Evolutionary conservation across 2,329 filamentous ascomycete genomes (phyloP), one percentile per base, ranked within the genome.

Genomic region (Botrytis tulipae): DNA sequence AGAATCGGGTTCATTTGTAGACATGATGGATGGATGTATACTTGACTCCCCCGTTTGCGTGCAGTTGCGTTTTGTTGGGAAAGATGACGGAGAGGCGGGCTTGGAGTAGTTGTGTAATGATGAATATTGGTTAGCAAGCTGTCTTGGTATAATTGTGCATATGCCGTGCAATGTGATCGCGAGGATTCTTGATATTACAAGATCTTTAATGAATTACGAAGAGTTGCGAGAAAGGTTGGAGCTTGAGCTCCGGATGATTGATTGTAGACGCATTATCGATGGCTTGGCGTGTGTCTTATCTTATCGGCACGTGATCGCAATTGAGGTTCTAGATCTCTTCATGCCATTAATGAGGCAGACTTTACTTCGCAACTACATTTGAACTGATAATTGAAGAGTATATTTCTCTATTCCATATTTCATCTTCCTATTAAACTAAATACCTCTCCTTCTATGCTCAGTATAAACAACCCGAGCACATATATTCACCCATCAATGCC

Each of bases 201-300:
- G 48, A 68, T 54, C 35, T 22, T 63, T 40, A 40, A 46, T 20
- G 22, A 54, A 29, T 40, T 29, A 29, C 18, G 14, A 42, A 40
- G 35, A 42, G 25, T 46, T 65, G 6, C 22, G 42, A 57, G 16
- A 22, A 57, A 57, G 44, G 29, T 67, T 67, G 48, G 18, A 69
- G 65, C 20, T 66, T 48, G 44, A 66, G 29, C 66, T 68, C n/a
- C n/a, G 25, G 37, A n/a, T 57, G 48, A 54, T 40, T 40, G 65
- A 67, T 40, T 67, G 65, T 69, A 69, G 51, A 48, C n/a, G n/a
- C 51, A n/a, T 69, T 69, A 57, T 68, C 46, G 20, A 42, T 54
- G 65, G 32, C 46, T 68, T 54, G 65, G 65, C 65, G 25, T 35
- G 8, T 22, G 25, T 18, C 16, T 35, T 20, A n/a, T 29, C 61